Evolutionary conservation across 1,284 basidiomycete species (phyloP).

Genomic region (Leccinum insolens): DNA sequence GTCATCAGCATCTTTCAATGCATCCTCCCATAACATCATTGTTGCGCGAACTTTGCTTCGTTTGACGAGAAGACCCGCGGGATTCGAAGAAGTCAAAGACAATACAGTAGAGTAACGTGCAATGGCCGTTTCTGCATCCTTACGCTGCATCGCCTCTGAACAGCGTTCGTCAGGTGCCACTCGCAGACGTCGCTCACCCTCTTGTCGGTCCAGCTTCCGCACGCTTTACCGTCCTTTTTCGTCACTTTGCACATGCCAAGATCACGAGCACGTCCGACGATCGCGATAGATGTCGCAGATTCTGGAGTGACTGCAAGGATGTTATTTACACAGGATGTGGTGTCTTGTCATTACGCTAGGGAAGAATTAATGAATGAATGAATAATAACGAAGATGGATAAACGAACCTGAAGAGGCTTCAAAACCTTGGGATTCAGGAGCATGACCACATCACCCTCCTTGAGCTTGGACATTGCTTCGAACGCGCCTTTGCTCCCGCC

Average conservation of each 20-base stretch:
- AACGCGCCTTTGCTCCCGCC: conserved; percentile 94
- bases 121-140: too few species aligned
- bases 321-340: conserved; percentile 65
- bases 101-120: too few species aligned
- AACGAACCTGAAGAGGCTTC: conserved; percentile 78
- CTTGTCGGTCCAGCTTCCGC: conserved; percentile 88
- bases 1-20: too few species aligned
- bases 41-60: too few species aligned
- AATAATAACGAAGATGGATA: neutral
- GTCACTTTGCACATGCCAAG: conserved; percentile 81
- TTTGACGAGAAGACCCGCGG: too few species aligned
- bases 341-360: too few species aligned
- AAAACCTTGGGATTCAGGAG: conserved; percentile 88
- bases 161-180: conserved; percentile 82
- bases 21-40: too few species aligned
- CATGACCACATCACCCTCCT: conserved; percentile 88
- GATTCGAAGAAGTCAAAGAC: too few species aligned
- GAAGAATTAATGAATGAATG: neutral
- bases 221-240: conserved; percentile 79
- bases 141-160: conserved; percentile 51
- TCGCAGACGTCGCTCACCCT: conserved; percentile 85
- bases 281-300: conserved; percentile 75
- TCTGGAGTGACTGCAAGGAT: conserved; percentile 88
- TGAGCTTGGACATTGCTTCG: conserved; percentile 82
- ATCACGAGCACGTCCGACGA: conserved; percentile 86